These are phyloP conservation scores for Pachyrhizus erosus DNA, from an alignment of 306 rosid species.

Conservation along the genomic window DNA sequence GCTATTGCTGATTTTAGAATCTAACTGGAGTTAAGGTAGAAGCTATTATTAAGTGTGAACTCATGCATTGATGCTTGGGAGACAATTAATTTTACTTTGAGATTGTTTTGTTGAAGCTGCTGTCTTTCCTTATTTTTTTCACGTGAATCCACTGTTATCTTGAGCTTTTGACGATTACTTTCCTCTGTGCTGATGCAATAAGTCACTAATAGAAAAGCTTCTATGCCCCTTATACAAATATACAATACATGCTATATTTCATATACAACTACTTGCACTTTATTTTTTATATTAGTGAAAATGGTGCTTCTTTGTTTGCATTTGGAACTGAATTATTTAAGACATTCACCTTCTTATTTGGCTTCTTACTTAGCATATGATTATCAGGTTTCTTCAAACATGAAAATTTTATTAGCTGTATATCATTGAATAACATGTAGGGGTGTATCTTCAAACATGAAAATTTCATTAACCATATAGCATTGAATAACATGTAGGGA, in stretches of 20 bases:
- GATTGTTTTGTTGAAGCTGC: neutral
- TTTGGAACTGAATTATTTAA: slow-evolving; percentile 1
- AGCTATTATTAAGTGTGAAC: slow-evolving; percentile 1
- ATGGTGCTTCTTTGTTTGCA: slow-evolving; percentile 11
- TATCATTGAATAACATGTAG: slow-evolving; percentile 50
- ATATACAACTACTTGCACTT: neutral
- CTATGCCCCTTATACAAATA: neutral
- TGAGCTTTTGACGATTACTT: neutral
- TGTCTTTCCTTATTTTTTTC: neutral
- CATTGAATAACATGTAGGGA: slow-evolving; percentile 64
- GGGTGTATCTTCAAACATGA: slow-evolving; percentile 60
- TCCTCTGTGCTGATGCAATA: slow-evolving; percentile 7
- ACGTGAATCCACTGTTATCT: neutral
- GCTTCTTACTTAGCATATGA: neutral
- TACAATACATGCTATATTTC: slow-evolving; percentile 17
- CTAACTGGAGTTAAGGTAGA: slow-evolving; percentile 30
- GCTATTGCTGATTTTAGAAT: slow-evolving; percentile 29
- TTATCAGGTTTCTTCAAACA: slow-evolving; percentile 18
- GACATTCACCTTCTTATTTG: neutral
- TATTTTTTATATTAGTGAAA: neutral
- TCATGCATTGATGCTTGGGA: slow-evolving; percentile 8
- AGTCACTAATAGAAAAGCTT: slow-evolving; percentile 15
- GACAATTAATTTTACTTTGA: neutral
- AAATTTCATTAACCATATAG: slow-evolving; percentile 25
- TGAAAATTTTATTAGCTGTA: slow-evolving; percentile 29